Percentiles rank a stretch among this genome's conserved stretches.
phyloP scores from a whole-genome alignment of 345 rosid species.

The Xanthoceras sorbifolium region DNA sequence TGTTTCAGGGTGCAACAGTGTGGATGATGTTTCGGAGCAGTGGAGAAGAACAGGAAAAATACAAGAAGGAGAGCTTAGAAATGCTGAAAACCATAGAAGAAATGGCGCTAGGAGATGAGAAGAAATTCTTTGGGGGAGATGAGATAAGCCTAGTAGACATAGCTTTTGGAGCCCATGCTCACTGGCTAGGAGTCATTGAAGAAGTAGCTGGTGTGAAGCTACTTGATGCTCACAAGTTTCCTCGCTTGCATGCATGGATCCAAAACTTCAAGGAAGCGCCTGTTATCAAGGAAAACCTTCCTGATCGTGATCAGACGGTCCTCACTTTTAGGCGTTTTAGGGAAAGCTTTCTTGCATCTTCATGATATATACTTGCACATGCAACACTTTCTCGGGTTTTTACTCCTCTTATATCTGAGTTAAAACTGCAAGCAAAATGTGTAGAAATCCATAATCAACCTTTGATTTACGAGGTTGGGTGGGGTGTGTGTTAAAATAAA shows the following conservation, averaged over 20 bases:
- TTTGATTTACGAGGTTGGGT: no score
- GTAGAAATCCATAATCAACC: no score
- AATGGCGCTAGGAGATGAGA: constrained; percentile 9
- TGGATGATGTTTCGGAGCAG: constrained; percentile 9
- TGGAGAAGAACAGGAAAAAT: constrained; percentile 25
- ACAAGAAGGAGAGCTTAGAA: constrained; percentile 9
- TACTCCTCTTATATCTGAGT: no score
- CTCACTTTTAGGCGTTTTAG: background rate
- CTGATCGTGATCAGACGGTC: constrained; percentile 15
- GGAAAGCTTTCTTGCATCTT: background rate
- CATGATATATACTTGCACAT: background rate
- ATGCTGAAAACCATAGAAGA: constrained; percentile 24
- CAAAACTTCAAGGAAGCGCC: constrained; percentile 18
- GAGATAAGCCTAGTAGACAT: constrained; percentile 24
- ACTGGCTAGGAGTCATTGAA: constrained; percentile 18
- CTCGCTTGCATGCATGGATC: constrained; percentile 23
- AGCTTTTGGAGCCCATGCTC: constrained; percentile 20
- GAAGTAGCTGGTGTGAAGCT: constrained; percentile 10
- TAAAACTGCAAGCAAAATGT: no score
- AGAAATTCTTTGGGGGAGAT: constrained; percentile 28
- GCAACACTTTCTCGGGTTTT: no score
- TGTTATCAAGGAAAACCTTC: constrained; percentile 23
- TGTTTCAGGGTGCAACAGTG: constrained; percentile 6
- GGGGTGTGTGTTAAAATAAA: no score
- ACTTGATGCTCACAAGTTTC: constrained; percentile 19